Base-by-base conservation (phyloP, 2,329 filamentous ascomycete genomes). In the Calonectria leucothoes region DNA sequence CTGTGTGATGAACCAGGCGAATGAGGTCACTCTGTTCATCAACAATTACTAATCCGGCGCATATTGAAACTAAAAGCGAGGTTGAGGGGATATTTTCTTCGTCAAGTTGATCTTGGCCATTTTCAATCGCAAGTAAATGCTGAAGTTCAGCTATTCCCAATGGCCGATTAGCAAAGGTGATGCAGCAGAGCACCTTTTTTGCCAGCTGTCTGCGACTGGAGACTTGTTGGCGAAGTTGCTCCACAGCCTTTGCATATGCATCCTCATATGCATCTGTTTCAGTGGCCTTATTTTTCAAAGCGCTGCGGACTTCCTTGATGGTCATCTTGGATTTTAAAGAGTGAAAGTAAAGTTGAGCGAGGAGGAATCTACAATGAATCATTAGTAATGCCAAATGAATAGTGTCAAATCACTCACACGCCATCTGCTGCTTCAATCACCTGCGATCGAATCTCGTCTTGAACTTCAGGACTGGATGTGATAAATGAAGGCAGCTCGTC, bases 211-310 rank as follows among this genome's bases (percentile, higher is more conserved):
- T 64, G 27, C 42, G 74, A 4, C 27, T 25, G 17, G 39, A 1
- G 0, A 75, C 12, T 61, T 89, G 87, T 0, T 75, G 71, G n/a
- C 84, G 64, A 33, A 90, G 88, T 25, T 87, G 80, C 3, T 64
- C 25, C 39, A 64, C 42, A 23, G 59, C 59, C 14, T 48, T 48
- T 23, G 39, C 29, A 23, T 64, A 64, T 48, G 59, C 59, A 25
- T 64, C 37, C 20, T 86, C 78, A 20, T 86, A 84, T 4, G 80
- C 80, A 12, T 77, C 64, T 6, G 78, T 76, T 12, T 82, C 83
- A n/a, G 63, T 82, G 0, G 80, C 74, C 0, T 88, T 74, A 0
- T 74, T 78, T 42, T 70, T 15, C 2, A 89, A 73, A 4, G 27
- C 35, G 4, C 8, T 25, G 10, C 59, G 59, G 7, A 29, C 42